Evolutionary conservation across 2,329 filamentous ascomycete species (phyloP).

Genomic region (Penicillium verrucosum): DNA sequence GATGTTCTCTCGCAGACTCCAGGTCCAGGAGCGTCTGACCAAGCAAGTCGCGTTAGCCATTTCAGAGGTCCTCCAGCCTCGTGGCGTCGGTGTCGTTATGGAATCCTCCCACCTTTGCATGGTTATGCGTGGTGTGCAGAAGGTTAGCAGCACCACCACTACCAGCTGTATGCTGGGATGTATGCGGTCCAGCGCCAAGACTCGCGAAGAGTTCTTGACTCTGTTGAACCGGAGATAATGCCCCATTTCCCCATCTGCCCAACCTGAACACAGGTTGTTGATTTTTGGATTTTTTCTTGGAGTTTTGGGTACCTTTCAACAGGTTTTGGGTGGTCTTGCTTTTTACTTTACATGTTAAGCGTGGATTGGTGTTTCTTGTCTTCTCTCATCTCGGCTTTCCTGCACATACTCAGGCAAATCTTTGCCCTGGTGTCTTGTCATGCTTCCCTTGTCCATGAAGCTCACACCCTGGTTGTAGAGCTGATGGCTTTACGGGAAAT

Average conservation of each 20-base stretch:
- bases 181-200: slow-evolving; percentile 89
- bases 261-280: slow-evolving; percentile 24
- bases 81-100: slow-evolving; percentile 96
- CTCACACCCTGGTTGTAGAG: neutral
- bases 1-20: slow-evolving; percentile 89
- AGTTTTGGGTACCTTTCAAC: slow-evolving; percentile 44
- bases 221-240: slow-evolving; percentile 59
- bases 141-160: slow-evolving; percentile 80
- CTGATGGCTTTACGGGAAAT: neutral
- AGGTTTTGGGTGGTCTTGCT: slow-evolving; percentile 32
- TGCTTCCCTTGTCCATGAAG: neutral
- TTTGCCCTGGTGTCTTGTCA: neutral
- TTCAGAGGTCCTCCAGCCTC: slow-evolving; percentile 86
- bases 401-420: slow-evolving; percentile 12
- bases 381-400: slow-evolving; percentile 11
- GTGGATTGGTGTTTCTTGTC: slow-evolving; percentile 22
- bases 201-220: slow-evolving; percentile 90
- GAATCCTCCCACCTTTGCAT: slow-evolving; percentile 96
- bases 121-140: slow-evolving; percentile 98
- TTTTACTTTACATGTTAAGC: slow-evolving; percentile 19
- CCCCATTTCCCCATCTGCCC: slow-evolving; percentile 9
- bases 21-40: slow-evolving; percentile 94
- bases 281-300: slow-evolving; percentile 29
- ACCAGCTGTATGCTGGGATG: slow-evolving; percentile 98
- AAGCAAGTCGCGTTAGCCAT: slow-evolving; percentile 94